These are phyloP conservation scores for Populus hybrid DNA, from an alignment of 441 rosid genomes.

Conservation along the genomic window DNA sequence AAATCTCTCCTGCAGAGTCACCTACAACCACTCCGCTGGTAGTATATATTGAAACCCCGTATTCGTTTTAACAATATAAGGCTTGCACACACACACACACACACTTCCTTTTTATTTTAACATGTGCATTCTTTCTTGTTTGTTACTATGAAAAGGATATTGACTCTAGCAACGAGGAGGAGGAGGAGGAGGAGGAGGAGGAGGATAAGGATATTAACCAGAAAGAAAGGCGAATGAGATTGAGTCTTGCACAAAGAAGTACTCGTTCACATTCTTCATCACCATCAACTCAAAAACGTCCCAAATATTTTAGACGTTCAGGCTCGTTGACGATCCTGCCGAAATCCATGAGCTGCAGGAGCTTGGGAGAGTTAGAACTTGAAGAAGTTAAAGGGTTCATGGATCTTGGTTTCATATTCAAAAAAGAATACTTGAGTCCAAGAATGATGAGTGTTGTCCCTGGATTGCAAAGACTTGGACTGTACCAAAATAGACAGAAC, in stretches of 20 bases:
- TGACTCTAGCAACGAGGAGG: background rate
- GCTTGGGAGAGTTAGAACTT: constrained; percentile 46
- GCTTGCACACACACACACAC: too few species aligned
- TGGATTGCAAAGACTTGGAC: constrained; percentile 46
- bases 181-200: background rate
- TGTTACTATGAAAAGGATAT: constrained; percentile 10
- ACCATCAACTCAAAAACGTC: constrained; percentile 21
- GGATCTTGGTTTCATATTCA: constrained; percentile 58
- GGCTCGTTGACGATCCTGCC: constrained; percentile 8
- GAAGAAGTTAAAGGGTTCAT: constrained; percentile 67
- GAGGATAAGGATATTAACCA: constrained; percentile 4
- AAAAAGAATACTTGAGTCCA: constrained; percentile 34
- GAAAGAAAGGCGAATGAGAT: constrained; percentile 29
- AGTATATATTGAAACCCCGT: too few species aligned
- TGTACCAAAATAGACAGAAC: constrained; percentile 6
- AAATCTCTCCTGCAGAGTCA: background rate
- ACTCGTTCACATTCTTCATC: constrained; percentile 38
- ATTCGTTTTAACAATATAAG: too few species aligned
- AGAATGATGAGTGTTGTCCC: constrained; percentile 49
- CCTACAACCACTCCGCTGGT: background rate
- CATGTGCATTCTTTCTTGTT: background rate
- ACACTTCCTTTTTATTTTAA: background rate
- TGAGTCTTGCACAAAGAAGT: constrained; percentile 21
- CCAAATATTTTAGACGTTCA: constrained; percentile 11
- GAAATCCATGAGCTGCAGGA: constrained; percentile 43